Percentiles rank a stretch among this genome's conserved stretches.
These are phyloP conservation scores for Carex myosuroides DNA, from an alignment of 176 grass and related monocot genomes.

Conservation along the genomic window DNA sequence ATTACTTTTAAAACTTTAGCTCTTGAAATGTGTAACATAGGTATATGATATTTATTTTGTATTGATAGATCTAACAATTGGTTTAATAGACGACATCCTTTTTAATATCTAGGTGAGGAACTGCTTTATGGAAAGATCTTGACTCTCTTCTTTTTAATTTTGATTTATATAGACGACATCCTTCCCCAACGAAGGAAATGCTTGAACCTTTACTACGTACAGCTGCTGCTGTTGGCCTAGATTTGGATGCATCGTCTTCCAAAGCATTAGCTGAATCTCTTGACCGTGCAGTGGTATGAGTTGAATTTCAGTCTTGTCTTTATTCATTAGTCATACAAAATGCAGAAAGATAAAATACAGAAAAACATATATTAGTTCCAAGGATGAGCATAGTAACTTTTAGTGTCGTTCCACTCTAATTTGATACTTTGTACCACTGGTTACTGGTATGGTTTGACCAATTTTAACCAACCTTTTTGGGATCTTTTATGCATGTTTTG, in stretches of 20 bases:
- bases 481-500: conserved; percentile 9
- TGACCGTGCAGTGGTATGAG: conserved; percentile 70
- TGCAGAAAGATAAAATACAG: not conserved
- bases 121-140: not conserved
- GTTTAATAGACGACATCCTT: not conserved
- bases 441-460: not conserved
- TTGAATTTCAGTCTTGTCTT: conserved; percentile 12
- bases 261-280: conserved; percentile 98
- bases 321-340: not conserved
- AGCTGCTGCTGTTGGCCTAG: conserved; percentile 71
- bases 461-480: not conserved
- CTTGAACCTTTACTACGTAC: conserved; percentile 92
- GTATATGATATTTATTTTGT: not conserved
- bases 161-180: conserved; percentile 66
- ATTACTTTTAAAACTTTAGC: not conserved
- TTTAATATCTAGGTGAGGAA: too few relatives aligned
- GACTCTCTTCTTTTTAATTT: conserved; percentile 21
- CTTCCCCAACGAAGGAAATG: conserved; percentile 92
- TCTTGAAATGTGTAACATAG: not conserved
- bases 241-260: conserved; percentile 83
- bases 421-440: not conserved
- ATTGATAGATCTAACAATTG: not conserved
- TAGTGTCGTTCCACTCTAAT: not conserved
- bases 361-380: not conserved
- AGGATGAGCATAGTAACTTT: not conserved